Base-by-base conservation (phyloP, 192 early-diverging fungal species). In the Entomortierella chlamydospora region DNA sequence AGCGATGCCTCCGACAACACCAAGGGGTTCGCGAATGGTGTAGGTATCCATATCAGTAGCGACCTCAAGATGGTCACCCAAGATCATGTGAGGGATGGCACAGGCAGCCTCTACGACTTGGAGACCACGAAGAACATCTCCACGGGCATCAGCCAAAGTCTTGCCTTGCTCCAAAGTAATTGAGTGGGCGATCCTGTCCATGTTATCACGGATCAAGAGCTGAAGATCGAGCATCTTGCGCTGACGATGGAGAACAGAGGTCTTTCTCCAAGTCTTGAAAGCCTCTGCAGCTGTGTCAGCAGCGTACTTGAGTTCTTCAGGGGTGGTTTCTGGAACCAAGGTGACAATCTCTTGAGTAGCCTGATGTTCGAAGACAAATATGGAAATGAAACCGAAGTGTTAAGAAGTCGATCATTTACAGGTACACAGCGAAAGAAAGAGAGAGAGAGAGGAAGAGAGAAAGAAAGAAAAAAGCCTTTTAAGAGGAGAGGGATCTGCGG, bases 41-140 rank as follows among this genome's bases (percentile, higher is more conserved):
- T 94, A 97, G 20, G 97, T 98, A 61, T 97, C 97, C 97, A 98
- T 98, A 76, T 97, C 96, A 39, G 85, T 90, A 9, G 95, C 82
- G 23, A 98, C 97, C 45, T 91, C 89, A 22, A 97, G 83, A 53
- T 89, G 84, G 57, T 93, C 89, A 29, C 97, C 97, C 91, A 96
- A 88, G 67, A 96, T 53, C 56, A 92, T 66, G 57, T 88, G 86
- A n/a, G 95, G 87, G 60, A 98, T 91, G 41, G 86, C 87, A 63
- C 91, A 91, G 57, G 93, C 93, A 63, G 86, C 83, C 73, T 98
- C 97, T 18, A 97, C 95, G 30, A 97, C 94, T 81, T 97, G 96
- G 67, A 95, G 83, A 20, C 96, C 96, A 61, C 96, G 92, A 81
- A 94, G 86, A 5, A 97, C 95, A 83, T 97, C 95, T 26, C 96